Percentiles rank a stretch among this genome's conserved stretches.
These are phyloP conservation scores for Penicillium coprophilum DNA, from an alignment of 495 filamentous ascomycete species.

Conservation along the genomic window DNA sequence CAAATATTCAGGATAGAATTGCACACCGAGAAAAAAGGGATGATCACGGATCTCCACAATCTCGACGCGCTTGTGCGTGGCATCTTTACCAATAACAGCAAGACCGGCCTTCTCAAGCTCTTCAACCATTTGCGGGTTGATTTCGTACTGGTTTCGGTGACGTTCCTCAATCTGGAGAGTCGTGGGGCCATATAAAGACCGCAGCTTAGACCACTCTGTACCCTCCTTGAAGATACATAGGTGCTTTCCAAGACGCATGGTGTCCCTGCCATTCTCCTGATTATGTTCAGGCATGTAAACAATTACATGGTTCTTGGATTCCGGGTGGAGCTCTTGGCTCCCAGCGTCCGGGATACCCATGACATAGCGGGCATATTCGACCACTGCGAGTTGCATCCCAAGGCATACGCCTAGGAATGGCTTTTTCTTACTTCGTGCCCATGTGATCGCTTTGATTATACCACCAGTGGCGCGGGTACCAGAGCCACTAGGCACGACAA, in stretches of 20 bases:
- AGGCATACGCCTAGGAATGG: conserved; percentile 89
- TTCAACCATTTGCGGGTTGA: background rate
- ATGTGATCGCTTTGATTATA: conserved; percentile 77
- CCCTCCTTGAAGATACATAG: conserved; percentile 68
- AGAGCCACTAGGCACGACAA: conserved; percentile 66
- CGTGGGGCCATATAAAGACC: conserved; percentile 62
- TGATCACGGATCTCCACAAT: conserved; percentile 82
- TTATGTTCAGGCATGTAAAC: conserved; percentile 85
- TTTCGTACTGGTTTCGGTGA: background rate
- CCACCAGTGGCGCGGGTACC: conserved; percentile 74
- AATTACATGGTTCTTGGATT: conserved; percentile 59
- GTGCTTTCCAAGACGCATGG: conserved; percentile 80
- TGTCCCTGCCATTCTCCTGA: conserved; percentile 69
- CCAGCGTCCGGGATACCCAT: conserved; percentile 58
- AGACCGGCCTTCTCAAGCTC: background rate
- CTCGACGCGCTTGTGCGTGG: conserved; percentile 78
- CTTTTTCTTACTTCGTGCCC: conserved; percentile 71
- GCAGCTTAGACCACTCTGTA: conserved; percentile 73
- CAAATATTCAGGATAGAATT: conserved; percentile 80
- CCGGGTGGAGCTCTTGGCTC: conserved; percentile 62
- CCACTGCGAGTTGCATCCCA: conserved; percentile 89
- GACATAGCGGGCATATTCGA: conserved; percentile 73
- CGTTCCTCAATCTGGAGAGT: background rate
- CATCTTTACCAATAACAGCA: conserved; percentile 59
- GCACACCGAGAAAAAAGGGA: conserved; percentile 81